Percentiles rank a stretch among this genome's conserved stretches.
These are phyloP conservation scores for Brettanomyces anomalus DNA, from an alignment of 805 yeast species.

Conservation along the genomic window DNA sequence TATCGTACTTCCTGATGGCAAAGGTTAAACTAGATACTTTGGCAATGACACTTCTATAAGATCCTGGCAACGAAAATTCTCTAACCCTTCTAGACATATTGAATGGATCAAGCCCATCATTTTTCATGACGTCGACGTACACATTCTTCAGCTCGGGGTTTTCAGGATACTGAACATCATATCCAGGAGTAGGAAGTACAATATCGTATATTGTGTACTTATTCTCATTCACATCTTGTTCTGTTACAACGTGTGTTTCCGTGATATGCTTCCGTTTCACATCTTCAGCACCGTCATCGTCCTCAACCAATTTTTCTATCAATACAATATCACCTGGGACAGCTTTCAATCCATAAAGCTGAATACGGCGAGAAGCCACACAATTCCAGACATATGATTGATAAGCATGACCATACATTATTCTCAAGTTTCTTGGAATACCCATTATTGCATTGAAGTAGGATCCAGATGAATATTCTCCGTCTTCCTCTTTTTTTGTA, in stretches of 20 bases:
- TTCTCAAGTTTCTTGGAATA: constrained; percentile 83
- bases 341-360: constrained; percentile 56
- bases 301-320: constrained; percentile 26
- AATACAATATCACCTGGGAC: constrained; percentile 77
- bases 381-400: constrained; percentile 94
- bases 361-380: constrained; percentile 70
- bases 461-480: constrained; percentile 39
- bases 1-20: constrained; percentile 49
- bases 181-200: constrained; percentile 96
- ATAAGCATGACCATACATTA: constrained; percentile 96
- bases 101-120: constrained; percentile 76
- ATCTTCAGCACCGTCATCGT: constrained; percentile 60
- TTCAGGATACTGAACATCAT: constrained; percentile 78
- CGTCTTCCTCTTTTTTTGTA: constrained; percentile 38
- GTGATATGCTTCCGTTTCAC: constrained; percentile 44
- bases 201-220: constrained; percentile 69
- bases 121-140: constrained; percentile 65
- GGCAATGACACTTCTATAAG: constrained; percentile 68
- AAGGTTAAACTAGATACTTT: constrained; percentile 59
- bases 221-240: constrained; percentile 54
- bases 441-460: constrained; percentile 77
- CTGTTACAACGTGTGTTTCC: constrained; percentile 68
- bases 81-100: constrained; percentile 76
- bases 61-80: constrained; percentile 88
- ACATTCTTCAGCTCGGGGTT: constrained; percentile 49